These are phyloP conservation scores for Diaporthe citriasiana DNA, from an alignment of 2,329 filamentous ascomycete genomes.

Conservation along the genomic window DNA sequence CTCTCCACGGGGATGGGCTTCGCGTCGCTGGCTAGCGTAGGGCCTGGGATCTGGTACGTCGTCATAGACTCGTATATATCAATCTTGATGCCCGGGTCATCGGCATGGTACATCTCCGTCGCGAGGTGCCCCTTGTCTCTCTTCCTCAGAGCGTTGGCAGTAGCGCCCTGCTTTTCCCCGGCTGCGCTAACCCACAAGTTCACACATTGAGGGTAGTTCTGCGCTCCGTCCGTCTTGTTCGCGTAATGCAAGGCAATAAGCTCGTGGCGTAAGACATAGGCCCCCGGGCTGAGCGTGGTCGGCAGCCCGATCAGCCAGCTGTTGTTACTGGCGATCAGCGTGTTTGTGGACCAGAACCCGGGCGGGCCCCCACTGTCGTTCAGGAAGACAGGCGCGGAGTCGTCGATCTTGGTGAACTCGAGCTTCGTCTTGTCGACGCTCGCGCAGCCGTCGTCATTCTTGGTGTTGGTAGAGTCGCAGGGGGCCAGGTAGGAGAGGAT, in stretches of 20 bases:
- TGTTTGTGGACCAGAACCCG: conserved; percentile 57
- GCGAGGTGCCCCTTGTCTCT: conserved; percentile 40
- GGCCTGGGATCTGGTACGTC: conserved; percentile 49
- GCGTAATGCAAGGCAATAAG: conserved; percentile 57
- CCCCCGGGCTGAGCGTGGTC: conserved; percentile 56
- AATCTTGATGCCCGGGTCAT: conserved; percentile 47
- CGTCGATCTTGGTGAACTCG: conserved; percentile 60
- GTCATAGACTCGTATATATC: conserved; percentile 45
- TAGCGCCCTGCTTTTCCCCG: background rate
- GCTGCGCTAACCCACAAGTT: conserved; percentile 49
- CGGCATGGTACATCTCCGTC: conserved; percentile 46
- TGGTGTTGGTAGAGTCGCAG: conserved; percentile 45
- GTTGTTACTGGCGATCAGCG: conserved; percentile 67
- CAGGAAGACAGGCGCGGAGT: conserved; percentile 51
- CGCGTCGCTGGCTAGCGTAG: conserved; percentile 47
- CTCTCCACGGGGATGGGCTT: conserved; percentile 45
- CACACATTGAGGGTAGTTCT: conserved; percentile 52
- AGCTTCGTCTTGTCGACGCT: conserved; percentile 56
- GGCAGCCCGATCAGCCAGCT: conserved; percentile 64
- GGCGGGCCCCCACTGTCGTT: conserved; percentile 43
- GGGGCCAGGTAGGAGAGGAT: conserved; percentile 57
- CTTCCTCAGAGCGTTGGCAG: background rate
- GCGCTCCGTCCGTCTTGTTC: conserved; percentile 45
- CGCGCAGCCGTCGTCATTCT: conserved; percentile 53
- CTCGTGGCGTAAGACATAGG: conserved; percentile 69